phyloP scores from a whole-genome alignment of 371 early-diverging fungal genomes.

The Syncephalastrum monosporum region DNA sequence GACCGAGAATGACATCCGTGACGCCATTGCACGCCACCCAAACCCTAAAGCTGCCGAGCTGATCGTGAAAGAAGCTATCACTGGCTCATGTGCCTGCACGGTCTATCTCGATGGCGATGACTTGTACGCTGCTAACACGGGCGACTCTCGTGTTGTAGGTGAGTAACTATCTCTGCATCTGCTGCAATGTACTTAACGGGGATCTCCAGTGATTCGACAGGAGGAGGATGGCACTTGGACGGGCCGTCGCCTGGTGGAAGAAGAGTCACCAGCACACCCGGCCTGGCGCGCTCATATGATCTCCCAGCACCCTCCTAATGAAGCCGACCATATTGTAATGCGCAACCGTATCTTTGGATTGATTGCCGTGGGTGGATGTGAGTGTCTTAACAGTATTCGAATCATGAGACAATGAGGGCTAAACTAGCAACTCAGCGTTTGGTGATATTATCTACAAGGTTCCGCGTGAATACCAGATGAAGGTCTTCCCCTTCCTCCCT shows the following conservation, averaged over 20 bases:
- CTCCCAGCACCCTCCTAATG: slow-evolving; percentile 42
- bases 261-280: slow-evolving; percentile 45
- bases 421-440: slow-evolving; percentile 65
- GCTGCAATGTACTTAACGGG: not conserved
- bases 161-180: slow-evolving; percentile 17
- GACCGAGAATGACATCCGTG: slow-evolving; percentile 41
- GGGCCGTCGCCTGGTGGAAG: slow-evolving; percentile 49
- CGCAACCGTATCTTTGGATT: slow-evolving; percentile 48
- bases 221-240: slow-evolving; percentile 46
- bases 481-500: slow-evolving; percentile 46
- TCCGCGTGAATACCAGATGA: slow-evolving; percentile 61
- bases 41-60: slow-evolving; percentile 28
- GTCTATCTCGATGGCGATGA: slow-evolving; percentile 72
- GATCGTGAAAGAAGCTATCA: slow-evolving; percentile 53
- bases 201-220: slow-evolving; percentile 36
- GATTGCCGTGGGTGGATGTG: slow-evolving; percentile 55
- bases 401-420: too few relatives aligned
- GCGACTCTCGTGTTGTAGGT: slow-evolving; percentile 70
- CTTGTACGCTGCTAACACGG: slow-evolving; percentile 78
- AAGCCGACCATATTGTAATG: slow-evolving; percentile 34
- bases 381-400: slow-evolving; percentile 2
- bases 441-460: slow-evolving; percentile 86
- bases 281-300: slow-evolving; percentile 42
- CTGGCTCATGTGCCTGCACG: slow-evolving; percentile 80
- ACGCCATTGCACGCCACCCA: slow-evolving; percentile 35